phyloP scores from a whole-genome alignment of 164 flowering plant species.

The Hamamelis virginiana region DNA sequence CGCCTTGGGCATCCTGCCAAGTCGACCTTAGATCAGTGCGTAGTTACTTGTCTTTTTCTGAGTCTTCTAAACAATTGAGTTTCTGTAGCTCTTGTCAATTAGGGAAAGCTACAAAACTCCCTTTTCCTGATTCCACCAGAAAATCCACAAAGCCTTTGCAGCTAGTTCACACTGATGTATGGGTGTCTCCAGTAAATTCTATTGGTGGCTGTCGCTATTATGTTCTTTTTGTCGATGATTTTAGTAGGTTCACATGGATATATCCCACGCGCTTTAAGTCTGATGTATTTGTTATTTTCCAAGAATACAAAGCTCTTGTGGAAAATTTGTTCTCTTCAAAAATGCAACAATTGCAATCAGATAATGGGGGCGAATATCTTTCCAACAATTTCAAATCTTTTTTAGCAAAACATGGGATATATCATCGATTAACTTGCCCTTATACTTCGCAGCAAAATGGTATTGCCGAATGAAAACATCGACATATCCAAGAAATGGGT shows the following conservation, averaged over 20 bases:
- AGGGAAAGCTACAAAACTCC: background rate
- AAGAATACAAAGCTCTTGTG: background rate
- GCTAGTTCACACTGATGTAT: background rate
- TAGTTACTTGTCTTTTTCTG: background rate
- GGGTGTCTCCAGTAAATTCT: background rate
- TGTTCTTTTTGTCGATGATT: conserved; percentile 2
- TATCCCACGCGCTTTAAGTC: background rate
- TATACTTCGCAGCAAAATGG: too few relatives aligned
- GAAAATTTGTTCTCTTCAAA: background rate
- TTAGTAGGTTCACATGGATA: background rate
- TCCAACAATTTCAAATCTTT: background rate
- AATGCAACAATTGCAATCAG: background rate
- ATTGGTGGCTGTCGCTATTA: background rate
- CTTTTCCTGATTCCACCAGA: background rate
- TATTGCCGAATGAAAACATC: too few relatives aligned
- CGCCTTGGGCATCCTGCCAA: background rate
- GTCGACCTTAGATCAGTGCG: background rate
- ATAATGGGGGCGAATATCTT: background rate
- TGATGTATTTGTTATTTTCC: background rate
- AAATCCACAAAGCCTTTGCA: background rate
- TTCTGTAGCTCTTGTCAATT: background rate
- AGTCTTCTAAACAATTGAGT: background rate
- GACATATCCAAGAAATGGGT: background rate
- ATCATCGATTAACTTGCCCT: too few relatives aligned
- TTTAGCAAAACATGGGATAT: background rate